These are phyloP conservation scores for Diversispora epigaea DNA, from an alignment of 192 early-diverging fungal genomes.

Conservation along the genomic window DNA sequence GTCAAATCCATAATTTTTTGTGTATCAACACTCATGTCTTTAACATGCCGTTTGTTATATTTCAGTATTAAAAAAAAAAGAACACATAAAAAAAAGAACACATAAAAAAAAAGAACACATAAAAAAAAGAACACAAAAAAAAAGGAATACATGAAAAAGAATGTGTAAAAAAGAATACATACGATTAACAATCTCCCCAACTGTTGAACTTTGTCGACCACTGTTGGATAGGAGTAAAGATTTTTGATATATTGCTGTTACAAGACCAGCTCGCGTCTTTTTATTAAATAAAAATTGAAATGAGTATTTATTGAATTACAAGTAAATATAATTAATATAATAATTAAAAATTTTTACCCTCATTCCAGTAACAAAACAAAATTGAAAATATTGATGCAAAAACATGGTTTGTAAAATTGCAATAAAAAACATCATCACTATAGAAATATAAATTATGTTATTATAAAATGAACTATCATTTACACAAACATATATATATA, in stretches of 20 bases:
- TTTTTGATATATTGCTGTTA: conserved; percentile 85
- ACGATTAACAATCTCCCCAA: conserved; percentile 53
- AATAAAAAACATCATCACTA: conserved; percentile 69
- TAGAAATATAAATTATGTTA: not conserved
- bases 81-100: not conserved
- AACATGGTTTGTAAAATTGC: conserved; percentile 75
- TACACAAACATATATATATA: not conserved
- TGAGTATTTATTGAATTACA: not conserved
- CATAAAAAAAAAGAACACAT: too few relatives aligned
- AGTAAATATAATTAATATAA: not conserved
- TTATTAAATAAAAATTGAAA: not conserved
- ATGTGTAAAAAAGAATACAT: not conserved
- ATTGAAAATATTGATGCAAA: conserved; percentile 88
- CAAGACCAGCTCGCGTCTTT: conserved; percentile 64
- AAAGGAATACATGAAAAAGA: not conserved
- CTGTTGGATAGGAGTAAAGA: conserved; percentile 76
- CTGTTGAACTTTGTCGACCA: conserved; percentile 75
- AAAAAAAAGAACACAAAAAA: too few relatives aligned
- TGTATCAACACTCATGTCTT: conserved; percentile 64
- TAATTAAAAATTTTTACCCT: conserved; percentile 33
- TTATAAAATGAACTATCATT: not conserved
- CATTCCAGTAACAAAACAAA: conserved; percentile 76
- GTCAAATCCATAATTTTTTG: conserved; percentile 62
- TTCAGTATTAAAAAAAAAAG: not conserved
- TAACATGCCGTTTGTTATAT: not conserved